Conservation (phyloP, 768 basidiomycete species). For the Hericium coralloides region DNA sequence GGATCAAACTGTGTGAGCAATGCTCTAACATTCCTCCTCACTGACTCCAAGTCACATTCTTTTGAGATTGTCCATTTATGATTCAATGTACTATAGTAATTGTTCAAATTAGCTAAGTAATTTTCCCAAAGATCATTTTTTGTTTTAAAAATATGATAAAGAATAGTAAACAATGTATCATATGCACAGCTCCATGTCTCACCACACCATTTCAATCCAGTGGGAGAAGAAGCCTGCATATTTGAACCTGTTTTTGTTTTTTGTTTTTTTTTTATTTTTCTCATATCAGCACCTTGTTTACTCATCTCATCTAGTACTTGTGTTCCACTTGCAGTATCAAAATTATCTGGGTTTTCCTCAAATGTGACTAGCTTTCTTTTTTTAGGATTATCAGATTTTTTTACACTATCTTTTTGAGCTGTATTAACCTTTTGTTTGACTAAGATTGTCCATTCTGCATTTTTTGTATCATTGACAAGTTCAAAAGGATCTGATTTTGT, state of each 20-base stretch:
- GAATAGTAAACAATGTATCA: constrained; percentile 1
- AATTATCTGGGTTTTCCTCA: not conserved
- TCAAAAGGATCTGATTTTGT: not conserved
- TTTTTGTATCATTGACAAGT: not conserved
- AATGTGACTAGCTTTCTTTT: not conserved
- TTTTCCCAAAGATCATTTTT: not conserved
- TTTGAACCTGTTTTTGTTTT: not conserved
- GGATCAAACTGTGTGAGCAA: not conserved
- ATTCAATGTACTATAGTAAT: not conserved
- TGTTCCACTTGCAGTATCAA: not conserved
- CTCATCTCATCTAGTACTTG: not conserved
- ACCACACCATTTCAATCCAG: not conserved
- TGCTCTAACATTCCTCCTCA: not conserved
- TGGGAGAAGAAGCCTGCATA: not conserved
- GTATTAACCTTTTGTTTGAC: not conserved
- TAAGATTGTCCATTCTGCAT: not conserved
- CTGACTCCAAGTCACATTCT: not conserved
- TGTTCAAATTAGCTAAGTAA: not conserved
- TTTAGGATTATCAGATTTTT: not conserved
- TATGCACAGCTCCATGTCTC: constrained; percentile 7
- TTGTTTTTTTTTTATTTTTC: not conserved
- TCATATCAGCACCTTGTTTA: not conserved
- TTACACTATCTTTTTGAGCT: not conserved
- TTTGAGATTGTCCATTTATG: not conserved
- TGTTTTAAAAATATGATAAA: not conserved